Percentiles rank a stretch among this genome's conserved stretches.
Evolutionary conservation across 2,329 filamentous ascomycete species (phyloP).

Genomic region (Fusarium poae): DNA sequence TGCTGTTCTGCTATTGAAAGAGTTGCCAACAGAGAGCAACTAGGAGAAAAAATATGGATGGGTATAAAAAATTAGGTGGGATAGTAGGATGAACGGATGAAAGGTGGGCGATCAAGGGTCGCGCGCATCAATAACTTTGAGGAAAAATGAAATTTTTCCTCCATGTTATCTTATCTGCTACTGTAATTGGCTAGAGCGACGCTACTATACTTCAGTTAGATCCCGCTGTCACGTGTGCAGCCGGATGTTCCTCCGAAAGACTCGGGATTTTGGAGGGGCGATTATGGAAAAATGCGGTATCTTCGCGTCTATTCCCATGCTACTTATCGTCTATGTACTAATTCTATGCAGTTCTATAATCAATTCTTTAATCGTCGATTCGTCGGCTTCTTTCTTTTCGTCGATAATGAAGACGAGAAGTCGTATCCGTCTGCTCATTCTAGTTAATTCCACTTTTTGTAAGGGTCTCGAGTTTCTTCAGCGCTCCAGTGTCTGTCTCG

Average conservation of each 20-base stretch:
- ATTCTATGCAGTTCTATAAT: constrained; percentile 5
- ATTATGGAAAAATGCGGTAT: constrained; percentile 4
- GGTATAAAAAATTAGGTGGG: constrained; percentile 29
- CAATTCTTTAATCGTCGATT: not conserved
- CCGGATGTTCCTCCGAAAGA: not conserved
- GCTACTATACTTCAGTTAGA: constrained; percentile 18
- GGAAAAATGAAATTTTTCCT: constrained; percentile 29
- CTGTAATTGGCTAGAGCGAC: constrained; percentile 15
- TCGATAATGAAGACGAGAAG: not conserved
- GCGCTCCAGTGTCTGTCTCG: constrained; percentile 3
- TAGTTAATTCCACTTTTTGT: constrained; percentile 1
- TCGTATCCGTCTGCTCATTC: not conserved
- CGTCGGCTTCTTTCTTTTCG: not conserved
- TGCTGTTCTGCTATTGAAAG: constrained; percentile 25
- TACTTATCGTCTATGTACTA: not conserved
- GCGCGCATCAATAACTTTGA: constrained; percentile 16
- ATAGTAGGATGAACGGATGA: constrained; percentile 10
- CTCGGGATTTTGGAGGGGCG: not conserved
- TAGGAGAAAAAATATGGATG: constrained; percentile 9
- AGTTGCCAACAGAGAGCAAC: constrained; percentile 19
- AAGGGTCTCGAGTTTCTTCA: constrained; percentile 2
- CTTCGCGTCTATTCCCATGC: not conserved
- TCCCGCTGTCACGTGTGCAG: constrained; percentile 23
- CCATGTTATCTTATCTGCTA: constrained; percentile 24
- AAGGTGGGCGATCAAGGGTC: constrained; percentile 36